Evolutionary conservation across 805 yeast genomes (phyloP), one percentile per base, ranked within the genome.

Genomic region (Candida silvatica): DNA sequence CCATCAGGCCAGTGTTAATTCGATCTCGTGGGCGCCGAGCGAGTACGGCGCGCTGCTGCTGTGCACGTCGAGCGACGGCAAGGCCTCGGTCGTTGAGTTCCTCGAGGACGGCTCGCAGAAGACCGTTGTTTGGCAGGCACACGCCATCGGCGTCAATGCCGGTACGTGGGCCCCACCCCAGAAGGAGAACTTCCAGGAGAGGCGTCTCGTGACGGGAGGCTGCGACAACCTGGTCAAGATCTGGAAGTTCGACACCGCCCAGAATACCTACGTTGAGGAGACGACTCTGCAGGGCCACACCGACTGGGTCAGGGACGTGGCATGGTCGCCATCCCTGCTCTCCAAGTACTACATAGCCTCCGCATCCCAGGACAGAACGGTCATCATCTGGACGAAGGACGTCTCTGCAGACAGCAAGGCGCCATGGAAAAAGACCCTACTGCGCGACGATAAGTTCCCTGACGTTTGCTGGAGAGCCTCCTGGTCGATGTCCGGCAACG

Each of bases 261-360:
- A 51, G 31, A 71, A 69, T 45, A 71, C 71, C 19, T 86, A 83
- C 55, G 69, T 69, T 18, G 70, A 79, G 49, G 96, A 90, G 58
- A 79, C 78, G 29, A 71, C 75, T 19, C 70, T 92, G 36, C 79
- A 77, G 43, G 98, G 97, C 27, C 98, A 92, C 59, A 69, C 84
- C 14, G 98, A 92, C 59, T 92, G 99, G 99, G 97, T 92, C 23
- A 79, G 98, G 60, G 99, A 92, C 56, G 97, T 90, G 41, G 86
- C 94, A 4, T 92, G 98, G 98, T 86, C 96, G 16, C 96, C 97
- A 32, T 78, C 95, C 2, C 77, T 85, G 32, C 70, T 92, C 42
- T 72, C 85, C 31, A 80, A 84, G 47, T 78, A 94, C 11, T 90
- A 87, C 57, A 82, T 92, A 49, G 98, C 97, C 11, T 78, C 95